These are phyloP conservation scores for Cerrena zonata DNA, from an alignment of 1,284 basidiomycete species.

Conservation along the genomic window DNA sequence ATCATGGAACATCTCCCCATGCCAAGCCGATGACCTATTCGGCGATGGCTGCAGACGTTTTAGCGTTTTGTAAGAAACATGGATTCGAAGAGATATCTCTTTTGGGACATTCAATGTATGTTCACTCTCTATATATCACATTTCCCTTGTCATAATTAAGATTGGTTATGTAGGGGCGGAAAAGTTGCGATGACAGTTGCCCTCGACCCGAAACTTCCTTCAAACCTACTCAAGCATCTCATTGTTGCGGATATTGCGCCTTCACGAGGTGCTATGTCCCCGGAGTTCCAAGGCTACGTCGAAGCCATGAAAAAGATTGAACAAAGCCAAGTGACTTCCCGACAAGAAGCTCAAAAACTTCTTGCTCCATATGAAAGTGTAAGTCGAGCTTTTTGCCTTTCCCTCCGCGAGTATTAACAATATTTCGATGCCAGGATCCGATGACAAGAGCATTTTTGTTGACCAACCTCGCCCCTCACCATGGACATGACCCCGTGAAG, in stretches of 20 bases:
- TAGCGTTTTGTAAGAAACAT: conserved; percentile 51
- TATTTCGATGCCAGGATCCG: conserved; percentile 49
- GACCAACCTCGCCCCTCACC: conserved; percentile 58
- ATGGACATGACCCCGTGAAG: conserved; percentile 34
- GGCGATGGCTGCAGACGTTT: conserved; percentile 68
- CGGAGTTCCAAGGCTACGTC: conserved; percentile 64
- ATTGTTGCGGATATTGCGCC: conserved; percentile 81
- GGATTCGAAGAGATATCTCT: conserved; percentile 59
- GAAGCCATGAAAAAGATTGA: conserved; percentile 70
- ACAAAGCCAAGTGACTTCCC: conserved; percentile 42
- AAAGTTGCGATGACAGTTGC: conserved; percentile 82
- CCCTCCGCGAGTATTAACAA: neutral
- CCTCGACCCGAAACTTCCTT: conserved; percentile 46
- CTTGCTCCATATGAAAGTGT: conserved; percentile 59
- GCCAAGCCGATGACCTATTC: conserved; percentile 63
- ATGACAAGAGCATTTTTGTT: conserved; percentile 73
- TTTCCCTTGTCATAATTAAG: neutral
- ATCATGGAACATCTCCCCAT: conserved; percentile 79
- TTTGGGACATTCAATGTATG: conserved; percentile 82
- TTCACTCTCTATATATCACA: conserved; percentile 9
- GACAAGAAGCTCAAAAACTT: conserved; percentile 65
- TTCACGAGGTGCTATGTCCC: conserved; percentile 51
- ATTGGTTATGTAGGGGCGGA: conserved; percentile 59
- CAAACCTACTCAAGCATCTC: conserved; percentile 52
- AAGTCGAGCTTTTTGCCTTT: conserved; percentile 5